Conservation (phyloP, 2,329 filamentous ascomycete genomes). For the Onygenales sp. region DNA sequence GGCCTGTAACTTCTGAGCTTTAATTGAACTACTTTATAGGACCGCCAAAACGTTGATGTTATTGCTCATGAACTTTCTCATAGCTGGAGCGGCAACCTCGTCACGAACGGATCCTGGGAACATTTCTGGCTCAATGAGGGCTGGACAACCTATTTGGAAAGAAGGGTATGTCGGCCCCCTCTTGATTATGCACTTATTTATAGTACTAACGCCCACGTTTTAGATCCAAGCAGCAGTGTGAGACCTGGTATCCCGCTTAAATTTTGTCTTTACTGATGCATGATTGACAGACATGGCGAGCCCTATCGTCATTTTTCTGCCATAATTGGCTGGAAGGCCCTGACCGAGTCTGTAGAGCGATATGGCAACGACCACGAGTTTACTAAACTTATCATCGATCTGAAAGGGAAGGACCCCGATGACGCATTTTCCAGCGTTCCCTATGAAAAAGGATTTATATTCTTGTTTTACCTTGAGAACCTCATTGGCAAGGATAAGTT, state of each 20-base stretch:
- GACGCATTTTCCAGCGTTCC: slow-evolving; percentile 89
- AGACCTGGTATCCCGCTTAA: slow-evolving; percentile 8
- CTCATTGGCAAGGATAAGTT: slow-evolving; percentile 78
- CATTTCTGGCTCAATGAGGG: slow-evolving; percentile 60
- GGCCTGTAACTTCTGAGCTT: neutral
- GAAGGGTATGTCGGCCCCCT: slow-evolving; percentile 41
- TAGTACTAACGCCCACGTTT: slow-evolving; percentile 10
- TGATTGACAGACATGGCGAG: slow-evolving; percentile 58
- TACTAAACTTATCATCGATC: slow-evolving; percentile 79
- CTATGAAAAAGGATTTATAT: slow-evolving; percentile 95
- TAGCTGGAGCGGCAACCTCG: slow-evolving; percentile 78
- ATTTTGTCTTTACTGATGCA: neutral
- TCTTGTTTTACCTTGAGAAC: slow-evolving; percentile 83
- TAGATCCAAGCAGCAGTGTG: slow-evolving; percentile 34
- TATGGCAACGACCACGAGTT: slow-evolving; percentile 82
- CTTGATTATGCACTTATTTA: neutral
- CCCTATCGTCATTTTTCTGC: slow-evolving; percentile 85
- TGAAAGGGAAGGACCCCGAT: slow-evolving; percentile 87
- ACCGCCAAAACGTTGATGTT: slow-evolving; percentile 86
- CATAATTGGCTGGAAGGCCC: slow-evolving; percentile 89
- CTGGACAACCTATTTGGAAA: slow-evolving; percentile 92
- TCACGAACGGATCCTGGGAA: slow-evolving; percentile 44
- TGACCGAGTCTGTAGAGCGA: slow-evolving; percentile 68
- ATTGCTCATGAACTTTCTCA: slow-evolving; percentile 76
- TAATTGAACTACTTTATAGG: slow-evolving; percentile 24